Evolutionary conservation across 805 yeast species (phyloP), one percentile per base, ranked within the genome.

Genomic region (Ogataea ramenticola): DNA sequence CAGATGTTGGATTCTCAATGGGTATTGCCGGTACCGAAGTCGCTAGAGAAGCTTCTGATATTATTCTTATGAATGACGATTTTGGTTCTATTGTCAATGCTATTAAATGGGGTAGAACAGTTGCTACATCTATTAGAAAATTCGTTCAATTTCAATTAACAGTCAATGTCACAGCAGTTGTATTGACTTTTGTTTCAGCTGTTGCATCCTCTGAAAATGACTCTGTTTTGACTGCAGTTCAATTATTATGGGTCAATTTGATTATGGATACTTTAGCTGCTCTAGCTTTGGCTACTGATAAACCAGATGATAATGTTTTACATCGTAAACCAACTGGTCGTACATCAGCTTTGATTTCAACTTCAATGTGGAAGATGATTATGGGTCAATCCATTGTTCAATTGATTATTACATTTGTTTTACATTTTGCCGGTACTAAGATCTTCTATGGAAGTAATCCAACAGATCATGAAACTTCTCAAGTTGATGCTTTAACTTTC

Each of bases 261-360:
- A 93, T 93, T 56, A 93, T 93, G 99, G 99, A 93, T 64, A 93
- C 99, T 0, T 75, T 93, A 49, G 99, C 99, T 3, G 99, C 99
- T 3, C 72, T 93, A 54, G 99, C 99, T 0, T 74, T 93, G 55
- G 99, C 99, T 7, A 93, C 99, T 3, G 99, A 93, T 61, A 90
- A 91, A 54, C 99, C 99, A 0, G 90, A 88, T 54, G 86, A 82
- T 40, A 75, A 82, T 35, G 81, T 87, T 36, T 70, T 93, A 58
- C 78, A 84, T 49, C 73, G 87, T 43, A 80, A 77, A 57, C 99
- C 99, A 2, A 88, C 82, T 36, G 93, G 95, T 30, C 77, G 96
- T 57, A 67, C 70, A 20, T 75, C 79, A 15, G 86, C 95, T 1
- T 72, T 93, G 65, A 91, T 93, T 51, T 73, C 95, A 5, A 80